A percentile compares a stretch with the other conserved stretches of the same genome.
Evolutionary conservation across 2,329 filamentous ascomycete genomes (phyloP).

Genomic region (Phaeophleospora eucalypticola): DNA sequence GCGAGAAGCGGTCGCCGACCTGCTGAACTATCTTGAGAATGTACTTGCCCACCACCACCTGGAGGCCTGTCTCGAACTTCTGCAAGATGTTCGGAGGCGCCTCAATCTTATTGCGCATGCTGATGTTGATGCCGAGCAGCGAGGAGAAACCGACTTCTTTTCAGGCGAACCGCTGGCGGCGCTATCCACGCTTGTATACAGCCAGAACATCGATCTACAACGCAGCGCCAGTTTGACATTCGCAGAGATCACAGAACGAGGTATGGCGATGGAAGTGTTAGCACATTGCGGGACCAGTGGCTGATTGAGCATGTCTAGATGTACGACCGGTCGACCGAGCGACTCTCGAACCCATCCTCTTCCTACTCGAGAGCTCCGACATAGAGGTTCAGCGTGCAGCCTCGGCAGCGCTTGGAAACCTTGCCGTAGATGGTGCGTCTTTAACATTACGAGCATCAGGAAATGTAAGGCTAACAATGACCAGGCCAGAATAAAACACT

Average conservation of each 20-base stretch:
- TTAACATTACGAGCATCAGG: constrained; percentile 85
- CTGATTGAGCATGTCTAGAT: constrained; percentile 54
- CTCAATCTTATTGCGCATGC: constrained; percentile 11
- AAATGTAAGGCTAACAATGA: constrained; percentile 58
- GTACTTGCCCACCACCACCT: constrained; percentile 50
- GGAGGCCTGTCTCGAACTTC: constrained; percentile 7
- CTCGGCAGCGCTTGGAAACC: constrained; percentile 90
- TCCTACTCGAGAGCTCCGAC: constrained; percentile 88
- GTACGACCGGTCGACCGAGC: constrained; percentile 92
- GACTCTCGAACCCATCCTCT: constrained; percentile 92
- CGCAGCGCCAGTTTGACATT: constrained; percentile 96
- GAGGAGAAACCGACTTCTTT: constrained; percentile 97
- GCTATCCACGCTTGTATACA: constrained; percentile 93
- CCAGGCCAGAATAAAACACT: constrained; percentile 97
- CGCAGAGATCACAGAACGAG: constrained; percentile 97
- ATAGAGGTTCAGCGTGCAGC: constrained; percentile 96
- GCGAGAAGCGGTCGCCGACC: constrained; percentile 90
- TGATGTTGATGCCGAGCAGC: constrained; percentile 49
- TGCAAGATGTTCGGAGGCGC: constrained; percentile 2
- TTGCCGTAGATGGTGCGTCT: constrained; percentile 89
- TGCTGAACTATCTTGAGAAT: constrained; percentile 94
- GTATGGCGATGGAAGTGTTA: constrained; percentile 46
- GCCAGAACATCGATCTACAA: constrained; percentile 96
- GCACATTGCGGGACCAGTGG: not conserved
- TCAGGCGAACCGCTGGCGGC: constrained; percentile 89